Conservation (phyloP, 257 asterid species). For the Thymus mandschuricus region DNA sequence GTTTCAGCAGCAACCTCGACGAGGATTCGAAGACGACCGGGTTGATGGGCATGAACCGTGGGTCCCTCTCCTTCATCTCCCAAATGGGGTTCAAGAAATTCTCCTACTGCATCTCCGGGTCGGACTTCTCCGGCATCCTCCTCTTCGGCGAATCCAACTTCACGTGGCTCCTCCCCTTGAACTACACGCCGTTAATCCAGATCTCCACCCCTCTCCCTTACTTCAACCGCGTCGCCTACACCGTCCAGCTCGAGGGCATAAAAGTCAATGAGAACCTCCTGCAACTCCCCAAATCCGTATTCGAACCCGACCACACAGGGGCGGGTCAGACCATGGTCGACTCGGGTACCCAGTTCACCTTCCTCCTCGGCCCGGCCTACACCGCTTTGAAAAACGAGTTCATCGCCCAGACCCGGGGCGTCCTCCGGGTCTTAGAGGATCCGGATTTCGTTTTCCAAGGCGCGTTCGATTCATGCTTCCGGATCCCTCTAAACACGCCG, state of each 20-base stretch:
- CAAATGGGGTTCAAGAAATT: slow-evolving; percentile 85
- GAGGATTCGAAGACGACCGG: slow-evolving; percentile 85
- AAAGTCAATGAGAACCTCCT: slow-evolving; percentile 55
- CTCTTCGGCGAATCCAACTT: slow-evolving; percentile 70
- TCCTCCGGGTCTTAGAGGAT: slow-evolving; percentile 63
- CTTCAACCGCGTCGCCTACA: slow-evolving; percentile 82
- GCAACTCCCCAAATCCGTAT: slow-evolving; percentile 62
- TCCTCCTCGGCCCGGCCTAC: slow-evolving; percentile 85
- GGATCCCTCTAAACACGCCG: slow-evolving; percentile 40
- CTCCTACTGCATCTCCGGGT: slow-evolving; percentile 81
- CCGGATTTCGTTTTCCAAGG: slow-evolving; percentile 82
- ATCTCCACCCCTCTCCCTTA: slow-evolving; percentile 82
- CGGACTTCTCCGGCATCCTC: slow-evolving; percentile 68
- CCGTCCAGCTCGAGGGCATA: slow-evolving; percentile 85
- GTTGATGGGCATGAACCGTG: slow-evolving; percentile 95
- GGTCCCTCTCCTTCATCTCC: slow-evolving; percentile 74
- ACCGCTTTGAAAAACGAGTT: slow-evolving; percentile 61
- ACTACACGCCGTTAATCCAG: slow-evolving; percentile 74
- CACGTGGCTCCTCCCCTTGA: slow-evolving; percentile 62
- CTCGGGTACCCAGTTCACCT: slow-evolving; percentile 94
- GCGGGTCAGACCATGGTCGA: slow-evolving; percentile 99
- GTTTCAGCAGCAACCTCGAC: slow-evolving; percentile 61
- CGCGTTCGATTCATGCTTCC: slow-evolving; percentile 80
- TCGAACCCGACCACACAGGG: slow-evolving; percentile 90
- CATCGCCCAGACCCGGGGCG: slow-evolving; percentile 43